Evolutionary conservation across 805 yeast species (phyloP), one percentile per base, ranked within the genome.

Genomic region (Monosporozyma aerobia): DNA sequence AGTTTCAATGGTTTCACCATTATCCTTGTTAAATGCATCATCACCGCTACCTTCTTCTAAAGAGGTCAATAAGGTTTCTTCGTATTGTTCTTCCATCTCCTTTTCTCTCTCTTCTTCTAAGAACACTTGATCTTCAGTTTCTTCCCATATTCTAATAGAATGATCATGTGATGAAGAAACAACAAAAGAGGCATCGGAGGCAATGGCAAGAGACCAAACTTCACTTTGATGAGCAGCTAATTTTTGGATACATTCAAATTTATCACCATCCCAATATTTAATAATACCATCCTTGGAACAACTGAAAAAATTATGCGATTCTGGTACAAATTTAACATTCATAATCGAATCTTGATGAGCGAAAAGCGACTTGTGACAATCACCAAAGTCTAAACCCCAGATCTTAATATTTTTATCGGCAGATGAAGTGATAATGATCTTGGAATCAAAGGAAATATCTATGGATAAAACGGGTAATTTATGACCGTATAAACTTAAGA

Each of bases 371-470:
- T 85, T 86, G 69, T 94, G 99, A 75, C 99, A 94, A 70, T 94
- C 99, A 70, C 99, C 99, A 70, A 94, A 94, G 68, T 94, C 99
- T 54, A 94, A 73, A 50, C 99, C 99, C 99, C 99, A 94, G 53
- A 94, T 86, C 71, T 95, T 90, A 65, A 94, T 87, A 69, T 94
- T 94, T 69, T 94, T 94, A 71, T 94, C 99, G 0, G 99, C 99
- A 1, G 97, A 89, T 3, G 97, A 87, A 0, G 98, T 88, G 51
- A 92, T 82, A 56, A 94, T 78, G 59, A 94, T 68, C 69, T 94
- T 92, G 40, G 92, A 83, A 68, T 94, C 99, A 59, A 69, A 76
- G 1, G 98, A 87, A 45, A 94, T 90, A 66, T 94, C 99, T 59
- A 94, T 80, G 2, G 96, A 85, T 51, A 94, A 74, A 2, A 94